Evolutionary conservation across 1,284 basidiomycete species (phyloP).

Genomic region (Inonotus hispidus): DNA sequence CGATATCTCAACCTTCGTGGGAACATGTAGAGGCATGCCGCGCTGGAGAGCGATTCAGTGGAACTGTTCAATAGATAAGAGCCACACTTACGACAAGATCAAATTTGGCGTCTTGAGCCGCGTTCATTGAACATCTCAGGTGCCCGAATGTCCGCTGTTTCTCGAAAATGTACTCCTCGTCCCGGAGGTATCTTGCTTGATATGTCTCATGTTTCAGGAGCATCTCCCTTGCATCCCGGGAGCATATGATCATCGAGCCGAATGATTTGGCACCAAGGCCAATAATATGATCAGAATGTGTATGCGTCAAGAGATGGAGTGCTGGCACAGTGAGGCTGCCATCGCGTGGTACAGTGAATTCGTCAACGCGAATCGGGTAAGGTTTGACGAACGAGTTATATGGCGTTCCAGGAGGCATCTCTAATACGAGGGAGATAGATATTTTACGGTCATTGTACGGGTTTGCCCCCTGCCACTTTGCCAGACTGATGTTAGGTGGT

Average conservation of each 20-base stretch:
- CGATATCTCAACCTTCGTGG: slow-evolving; percentile 57
- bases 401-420: slow-evolving; percentile 70
- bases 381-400: slow-evolving; percentile 59
- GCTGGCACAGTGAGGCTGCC: slow-evolving; percentile 41
- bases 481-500: too few species aligned
- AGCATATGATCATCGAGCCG: slow-evolving; percentile 64
- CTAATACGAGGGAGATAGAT: neutral
- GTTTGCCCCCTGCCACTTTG: neutral
- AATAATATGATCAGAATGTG: slow-evolving; percentile 76
- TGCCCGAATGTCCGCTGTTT: slow-evolving; percentile 61
- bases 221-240: slow-evolving; percentile 78
- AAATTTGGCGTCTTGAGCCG: slow-evolving; percentile 38
- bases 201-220: slow-evolving; percentile 70
- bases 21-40: slow-evolving; percentile 52
- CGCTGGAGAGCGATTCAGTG: slow-evolving; percentile 31
- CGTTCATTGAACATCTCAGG: slow-evolving; percentile 46
- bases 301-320: slow-evolving; percentile 75
- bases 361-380: slow-evolving; percentile 78
- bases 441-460: neutral
- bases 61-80: neutral
- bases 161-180: slow-evolving; percentile 48
- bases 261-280: slow-evolving; percentile 70
- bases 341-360: slow-evolving; percentile 47
- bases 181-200: slow-evolving; percentile 51
- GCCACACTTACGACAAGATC: slow-evolving; percentile 54